Percentiles rank a stretch among this genome's conserved stretches.
Conservation (phyloP, 768 basidiomycete species). For the Amyloporia xantha region DNA sequence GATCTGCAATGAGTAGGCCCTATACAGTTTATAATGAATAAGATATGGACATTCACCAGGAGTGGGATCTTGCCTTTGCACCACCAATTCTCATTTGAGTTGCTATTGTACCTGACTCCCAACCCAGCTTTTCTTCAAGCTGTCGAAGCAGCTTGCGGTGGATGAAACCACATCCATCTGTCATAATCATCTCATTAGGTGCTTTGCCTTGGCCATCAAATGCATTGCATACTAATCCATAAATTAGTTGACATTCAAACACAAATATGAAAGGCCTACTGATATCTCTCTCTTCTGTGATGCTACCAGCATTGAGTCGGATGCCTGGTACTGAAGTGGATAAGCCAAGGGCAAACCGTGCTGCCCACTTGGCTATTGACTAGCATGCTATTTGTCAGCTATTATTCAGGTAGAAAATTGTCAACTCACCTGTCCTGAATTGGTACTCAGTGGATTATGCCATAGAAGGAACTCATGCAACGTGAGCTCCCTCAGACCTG, state of each 20-base stretch:
- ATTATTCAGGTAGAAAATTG: neutral
- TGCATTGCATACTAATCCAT: slow-evolving; percentile 18
- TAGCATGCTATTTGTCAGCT: slow-evolving; percentile 17
- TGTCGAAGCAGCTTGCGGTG: neutral
- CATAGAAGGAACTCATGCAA: neutral
- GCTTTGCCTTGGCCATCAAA: slow-evolving; percentile 17
- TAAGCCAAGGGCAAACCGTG: slow-evolving; percentile 54
- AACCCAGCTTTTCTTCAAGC: neutral
- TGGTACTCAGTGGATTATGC: slow-evolving; percentile 39
- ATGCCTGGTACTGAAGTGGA: slow-evolving; percentile 61
- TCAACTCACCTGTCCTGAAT: slow-evolving; percentile 34
- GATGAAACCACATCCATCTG: slow-evolving; percentile 66
- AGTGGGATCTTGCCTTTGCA: neutral
- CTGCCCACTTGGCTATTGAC: slow-evolving; percentile 59
- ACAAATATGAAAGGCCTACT: slow-evolving; percentile 26
- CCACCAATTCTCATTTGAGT: slow-evolving; percentile 1
- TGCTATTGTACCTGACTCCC: neutral
- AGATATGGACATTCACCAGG: neutral
- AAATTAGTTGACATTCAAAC: too few relatives aligned
- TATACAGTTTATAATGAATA: slow-evolving; percentile 4
- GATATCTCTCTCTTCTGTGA: slow-evolving; percentile 39
- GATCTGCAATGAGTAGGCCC: slow-evolving; percentile 26
- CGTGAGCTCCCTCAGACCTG: neutral
- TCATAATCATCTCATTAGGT: slow-evolving; percentile 36
- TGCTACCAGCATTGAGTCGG: slow-evolving; percentile 29